These are phyloP conservation scores for Chaetoceros tenuissimus DNA, from an alignment of 108 stramenopile species.

Conservation along the genomic window DNA sequence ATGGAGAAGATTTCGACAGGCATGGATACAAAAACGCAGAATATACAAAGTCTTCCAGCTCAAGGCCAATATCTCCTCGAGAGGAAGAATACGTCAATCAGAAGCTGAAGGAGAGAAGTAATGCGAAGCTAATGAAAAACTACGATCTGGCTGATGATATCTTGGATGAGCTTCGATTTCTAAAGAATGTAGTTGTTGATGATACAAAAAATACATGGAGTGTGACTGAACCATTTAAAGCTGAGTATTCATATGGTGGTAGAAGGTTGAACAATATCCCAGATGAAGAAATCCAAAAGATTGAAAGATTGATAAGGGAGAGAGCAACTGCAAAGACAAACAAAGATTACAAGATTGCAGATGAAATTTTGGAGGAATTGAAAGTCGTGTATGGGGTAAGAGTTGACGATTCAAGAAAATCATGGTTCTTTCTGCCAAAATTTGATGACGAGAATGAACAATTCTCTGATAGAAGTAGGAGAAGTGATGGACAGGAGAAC, in stretches of 20 bases:
- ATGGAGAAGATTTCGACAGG: slow-evolving; percentile 20
- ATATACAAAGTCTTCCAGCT: slow-evolving; percentile 5
- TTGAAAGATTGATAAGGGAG: slow-evolving; percentile 17
- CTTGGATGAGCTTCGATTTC: slow-evolving; percentile 28
- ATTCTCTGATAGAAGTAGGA: neutral
- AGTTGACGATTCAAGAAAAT: slow-evolving; percentile 25
- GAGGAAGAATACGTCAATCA: slow-evolving; percentile 20
- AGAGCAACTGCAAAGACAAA: slow-evolving; percentile 23
- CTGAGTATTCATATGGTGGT: slow-evolving; percentile 2
- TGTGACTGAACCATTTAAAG: slow-evolving; percentile 2
- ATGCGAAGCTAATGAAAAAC: slow-evolving; percentile 31
- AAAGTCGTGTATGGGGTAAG: slow-evolving; percentile 17
- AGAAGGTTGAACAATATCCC: slow-evolving; percentile 9
- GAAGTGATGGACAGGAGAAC: too few species aligned
- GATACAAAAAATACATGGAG: slow-evolving; percentile 20
- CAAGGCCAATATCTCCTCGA: slow-evolving; percentile 13
- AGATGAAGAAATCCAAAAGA: slow-evolving; percentile 16
- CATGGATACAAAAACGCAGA: neutral
- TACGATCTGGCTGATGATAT: slow-evolving; percentile 48
- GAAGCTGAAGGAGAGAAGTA: slow-evolving; percentile 18
- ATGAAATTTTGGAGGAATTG: slow-evolving; percentile 33
- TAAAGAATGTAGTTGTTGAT: slow-evolving; percentile 36
- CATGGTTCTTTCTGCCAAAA: neutral
- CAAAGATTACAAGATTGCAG: slow-evolving; percentile 30
- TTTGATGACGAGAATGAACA: neutral